These are phyloP conservation scores for Vanderwaltozyma yarrowii DNA, from an alignment of 805 yeast genomes.

Conservation along the genomic window DNA sequence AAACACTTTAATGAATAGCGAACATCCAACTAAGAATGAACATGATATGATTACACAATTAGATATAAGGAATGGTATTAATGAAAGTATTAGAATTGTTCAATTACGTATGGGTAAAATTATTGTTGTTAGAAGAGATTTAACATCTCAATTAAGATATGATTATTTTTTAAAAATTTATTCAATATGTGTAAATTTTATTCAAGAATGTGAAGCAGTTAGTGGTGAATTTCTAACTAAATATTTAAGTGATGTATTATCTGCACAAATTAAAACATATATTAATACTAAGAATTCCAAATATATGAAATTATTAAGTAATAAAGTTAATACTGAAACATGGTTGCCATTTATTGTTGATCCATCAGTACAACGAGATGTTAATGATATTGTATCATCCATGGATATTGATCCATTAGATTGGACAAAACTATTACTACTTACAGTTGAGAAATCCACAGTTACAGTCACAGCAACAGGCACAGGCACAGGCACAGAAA, in stretches of 20 bases:
- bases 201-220: constrained; percentile 74
- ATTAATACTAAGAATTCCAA: constrained; percentile 44
- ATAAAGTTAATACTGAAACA: constrained; percentile 50
- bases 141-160: constrained; percentile 46
- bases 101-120: constrained; percentile 73
- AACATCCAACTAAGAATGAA: constrained; percentile 20
- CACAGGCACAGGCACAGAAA: too few species aligned
- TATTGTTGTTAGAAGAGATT: constrained; percentile 64
- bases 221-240: constrained; percentile 53
- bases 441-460: constrained; percentile 5
- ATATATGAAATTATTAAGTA: constrained; percentile 37
- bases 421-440: constrained; percentile 37
- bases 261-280: constrained; percentile 55
- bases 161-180: constrained; percentile 60
- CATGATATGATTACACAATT: constrained; percentile 41
- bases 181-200: constrained; percentile 54
- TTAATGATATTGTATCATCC: constrained; percentile 43
- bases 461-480: too few species aligned
- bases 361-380: constrained; percentile 35
- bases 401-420: constrained; percentile 35
- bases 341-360: constrained; percentile 72
- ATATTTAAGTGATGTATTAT: constrained; percentile 57
- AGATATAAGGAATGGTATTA: constrained; percentile 57
- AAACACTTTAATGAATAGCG: constrained; percentile 29
- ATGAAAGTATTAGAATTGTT: constrained; percentile 56